phyloP scores from a whole-genome alignment of 1,284 basidiomycete species.

The Farysia itapuensis region DNA sequence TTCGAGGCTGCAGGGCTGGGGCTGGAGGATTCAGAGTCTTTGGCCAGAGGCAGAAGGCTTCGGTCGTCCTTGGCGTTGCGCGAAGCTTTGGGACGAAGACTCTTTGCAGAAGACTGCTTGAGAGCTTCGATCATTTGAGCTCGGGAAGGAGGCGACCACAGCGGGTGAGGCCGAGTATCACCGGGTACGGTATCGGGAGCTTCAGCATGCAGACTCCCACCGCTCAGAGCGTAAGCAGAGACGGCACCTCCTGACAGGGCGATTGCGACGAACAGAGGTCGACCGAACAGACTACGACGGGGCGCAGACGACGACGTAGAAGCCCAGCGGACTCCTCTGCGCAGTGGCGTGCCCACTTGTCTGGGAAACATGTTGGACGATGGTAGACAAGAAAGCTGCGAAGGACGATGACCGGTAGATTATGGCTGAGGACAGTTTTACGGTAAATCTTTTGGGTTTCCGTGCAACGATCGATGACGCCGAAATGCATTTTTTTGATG shows the following conservation, averaged over 20 bases:
- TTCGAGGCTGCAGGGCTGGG: conserved; percentile 47
- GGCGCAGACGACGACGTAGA: conserved; percentile 25
- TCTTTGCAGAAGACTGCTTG: conserved; percentile 44
- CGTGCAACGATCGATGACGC: too few relatives aligned
- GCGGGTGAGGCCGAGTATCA: conserved; percentile 49
- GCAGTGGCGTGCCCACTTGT: conserved; percentile 12
- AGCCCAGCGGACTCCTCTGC: conserved; percentile 28
- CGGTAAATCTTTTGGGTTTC: too few relatives aligned
- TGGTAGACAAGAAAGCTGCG: too few relatives aligned
- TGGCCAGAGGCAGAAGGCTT: conserved; percentile 39
- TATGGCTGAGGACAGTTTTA: too few relatives aligned
- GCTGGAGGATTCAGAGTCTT: conserved; percentile 38
- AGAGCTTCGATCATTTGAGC: conserved; percentile 59
- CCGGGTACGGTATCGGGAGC: conserved; percentile 37
- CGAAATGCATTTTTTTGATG: too few relatives aligned
- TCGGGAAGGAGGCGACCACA: conserved; percentile 57
- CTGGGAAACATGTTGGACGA: conserved; percentile 35
- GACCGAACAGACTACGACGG: conserved; percentile 9
- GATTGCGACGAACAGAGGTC: conserved; percentile 14
- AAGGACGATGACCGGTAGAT: too few relatives aligned
- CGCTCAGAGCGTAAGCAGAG: conserved; percentile 16
- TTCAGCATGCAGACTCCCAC: conserved; percentile 21
- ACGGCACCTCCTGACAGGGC: conserved; percentile 28
- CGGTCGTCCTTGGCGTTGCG: conserved; percentile 25
- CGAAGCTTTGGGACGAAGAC: conserved; percentile 46